phyloP scores from a whole-genome alignment of 352 stramenopile species.

The Peronosclerospora sorghi region DNA sequence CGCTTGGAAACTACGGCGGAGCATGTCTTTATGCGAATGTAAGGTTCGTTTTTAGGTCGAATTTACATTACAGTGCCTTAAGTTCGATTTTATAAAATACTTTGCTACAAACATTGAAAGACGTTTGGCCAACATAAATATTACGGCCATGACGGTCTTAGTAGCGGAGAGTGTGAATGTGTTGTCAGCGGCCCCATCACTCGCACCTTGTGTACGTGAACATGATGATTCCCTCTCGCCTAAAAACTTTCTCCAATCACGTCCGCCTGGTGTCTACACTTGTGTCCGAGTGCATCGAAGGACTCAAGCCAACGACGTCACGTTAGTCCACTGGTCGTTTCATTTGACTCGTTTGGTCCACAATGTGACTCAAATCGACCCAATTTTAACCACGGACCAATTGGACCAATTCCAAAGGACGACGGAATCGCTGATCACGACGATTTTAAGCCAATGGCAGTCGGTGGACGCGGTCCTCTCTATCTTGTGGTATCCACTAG shows the following conservation, averaged over 20 bases:
- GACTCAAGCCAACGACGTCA: slow-evolving; percentile 2
- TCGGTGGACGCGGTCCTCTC: slow-evolving; percentile 50
- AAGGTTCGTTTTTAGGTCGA: neutral
- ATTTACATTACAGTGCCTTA: neutral
- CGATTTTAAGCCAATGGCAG: slow-evolving; percentile 6
- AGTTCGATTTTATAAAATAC: slow-evolving; percentile 5
- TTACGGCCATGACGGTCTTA: slow-evolving; percentile 3
- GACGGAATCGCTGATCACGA: slow-evolving; percentile 3
- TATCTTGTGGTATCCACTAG: slow-evolving; percentile 37
- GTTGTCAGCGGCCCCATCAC: neutral
- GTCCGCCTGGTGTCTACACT: slow-evolving; percentile 47
- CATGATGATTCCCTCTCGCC: slow-evolving; percentile 17
- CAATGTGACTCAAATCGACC: neutral
- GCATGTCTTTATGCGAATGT: slow-evolving; percentile 3
- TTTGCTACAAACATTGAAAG: neutral
- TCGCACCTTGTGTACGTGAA: neutral
- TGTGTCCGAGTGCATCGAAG: too few relatives aligned
- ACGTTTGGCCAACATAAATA: neutral
- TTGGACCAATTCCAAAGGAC: slow-evolving; percentile 9
- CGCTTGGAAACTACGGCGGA: slow-evolving; percentile 34
- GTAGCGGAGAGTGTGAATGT: slow-evolving; percentile 6
- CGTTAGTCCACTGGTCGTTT: slow-evolving; percentile 43
- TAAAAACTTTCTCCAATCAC: slow-evolving; percentile 40
- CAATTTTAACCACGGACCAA: neutral
- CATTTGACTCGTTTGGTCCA: slow-evolving; percentile 43